Evolutionary conservation across 495 filamentous ascomycete species (phyloP), one percentile per base, ranked within the genome.

Genomic region (Penicillium soppii): DNA sequence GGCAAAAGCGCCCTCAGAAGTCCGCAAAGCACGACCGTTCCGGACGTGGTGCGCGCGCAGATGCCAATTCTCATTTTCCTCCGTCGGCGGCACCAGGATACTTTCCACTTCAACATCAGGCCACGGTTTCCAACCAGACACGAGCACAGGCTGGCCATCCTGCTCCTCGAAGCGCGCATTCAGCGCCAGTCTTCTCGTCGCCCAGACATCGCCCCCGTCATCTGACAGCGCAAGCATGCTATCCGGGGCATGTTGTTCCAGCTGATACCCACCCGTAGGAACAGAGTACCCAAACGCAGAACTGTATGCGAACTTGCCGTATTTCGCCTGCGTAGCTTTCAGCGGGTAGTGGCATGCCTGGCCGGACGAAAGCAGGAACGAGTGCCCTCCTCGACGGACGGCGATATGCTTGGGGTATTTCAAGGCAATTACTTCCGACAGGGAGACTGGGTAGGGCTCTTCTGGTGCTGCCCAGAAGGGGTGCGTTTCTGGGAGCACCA

Each of bases 331-430:
- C 2, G 86, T 89, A 19, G 84, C 87, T 63, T 84, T 87, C 67
- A 91, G 80, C 0, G 87, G 84, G 64, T 91, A 91, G 64, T 86
- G 83, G 70, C 88, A 91, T 27, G 82, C 84, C 57, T 91, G 87
- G 12, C 88, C 88, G 0, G 83, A 86, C 4, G 82, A 86, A 3
- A 92, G 78, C 13, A 91, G 73, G 70, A 89, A 85, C 30, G 84
- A 83, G 62, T 89, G 87, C 21, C 81, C 80, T 32, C 80, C 83
- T 22, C 81, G 76, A 52, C 82, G 74, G 49, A 61, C 59, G 25
- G 59, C 75, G 56, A 92, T 90, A 59, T 91, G 88, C 13, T 81
- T 78, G 1, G 88, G 87, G 29, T 89, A 84, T 12, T 74, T 70
- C 4, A 92, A 73, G 1, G 76, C 64, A 48, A 79, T 81, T 26